Percentiles rank a stretch among this genome's conserved stretches.
Conservation (phyloP, 805 yeast species). For the Pichia rugopelliculosa region DNA sequence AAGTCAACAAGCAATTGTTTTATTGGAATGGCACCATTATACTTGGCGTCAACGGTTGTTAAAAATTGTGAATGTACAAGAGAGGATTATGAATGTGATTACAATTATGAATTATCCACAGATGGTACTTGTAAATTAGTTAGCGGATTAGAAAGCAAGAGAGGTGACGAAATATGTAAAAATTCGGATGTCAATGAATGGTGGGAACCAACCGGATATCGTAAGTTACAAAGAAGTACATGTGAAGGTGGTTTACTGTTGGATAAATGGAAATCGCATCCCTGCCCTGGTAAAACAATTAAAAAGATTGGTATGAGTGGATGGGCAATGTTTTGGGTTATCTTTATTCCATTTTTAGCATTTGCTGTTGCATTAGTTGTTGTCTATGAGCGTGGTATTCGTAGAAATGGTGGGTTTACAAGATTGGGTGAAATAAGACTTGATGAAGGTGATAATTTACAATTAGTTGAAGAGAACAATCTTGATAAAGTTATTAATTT, state of each 20-base stretch:
- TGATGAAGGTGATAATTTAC: conserved; percentile 57
- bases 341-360: conserved; percentile 50
- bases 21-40: conserved; percentile 57
- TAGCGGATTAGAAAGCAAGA: conserved; percentile 62
- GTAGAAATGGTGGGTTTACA: conserved; percentile 68
- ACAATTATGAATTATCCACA: conserved; percentile 57
- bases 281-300: conserved; percentile 84
- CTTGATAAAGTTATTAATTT: conserved; percentile 53
- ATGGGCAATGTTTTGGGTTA: conserved; percentile 41
- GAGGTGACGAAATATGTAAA: conserved; percentile 53
- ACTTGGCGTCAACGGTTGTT: conserved; percentile 46
- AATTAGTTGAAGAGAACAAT: conserved; percentile 50
- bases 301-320: conserved; percentile 56
- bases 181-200: conserved; percentile 54
- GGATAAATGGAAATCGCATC: conserved; percentile 54
- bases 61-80: conserved; percentile 79
- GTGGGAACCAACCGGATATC: conserved; percentile 87
- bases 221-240: conserved; percentile 77
- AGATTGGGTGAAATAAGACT: conserved; percentile 82
- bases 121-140: conserved; percentile 87
- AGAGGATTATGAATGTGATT: conserved; percentile 90
- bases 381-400: conserved; percentile 73
- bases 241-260: conserved; percentile 75
- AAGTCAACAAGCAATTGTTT: conserved; percentile 56
- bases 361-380: conserved; percentile 52